phyloP scores from a whole-genome alignment of 1,139 yeast species.

The Yarrowia galli region DNA sequence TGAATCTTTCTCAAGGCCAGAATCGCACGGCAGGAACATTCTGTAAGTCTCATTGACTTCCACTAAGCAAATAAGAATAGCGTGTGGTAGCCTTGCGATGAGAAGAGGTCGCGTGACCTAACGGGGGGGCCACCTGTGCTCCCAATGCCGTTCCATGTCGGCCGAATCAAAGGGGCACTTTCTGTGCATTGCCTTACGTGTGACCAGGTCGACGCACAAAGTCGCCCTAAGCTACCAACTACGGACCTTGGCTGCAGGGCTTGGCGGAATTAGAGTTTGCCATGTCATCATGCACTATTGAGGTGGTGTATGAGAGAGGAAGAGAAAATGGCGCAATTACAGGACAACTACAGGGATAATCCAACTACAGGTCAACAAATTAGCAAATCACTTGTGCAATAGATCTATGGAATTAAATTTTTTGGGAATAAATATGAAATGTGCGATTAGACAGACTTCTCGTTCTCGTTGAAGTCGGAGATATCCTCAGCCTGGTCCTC shows the following conservation, averaged over 20 bases:
- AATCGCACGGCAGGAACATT: not conserved
- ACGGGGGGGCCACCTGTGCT: not conserved
- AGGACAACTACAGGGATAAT: not conserved
- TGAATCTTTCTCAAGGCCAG: constrained; percentile 10
- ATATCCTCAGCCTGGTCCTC: constrained; percentile 20
- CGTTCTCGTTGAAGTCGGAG: constrained; percentile 30
- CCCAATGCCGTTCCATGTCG: constrained; percentile 12
- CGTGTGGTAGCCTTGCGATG: constrained; percentile 18
- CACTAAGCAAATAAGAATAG: constrained; percentile 1
- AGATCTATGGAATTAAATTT: constrained; percentile 10
- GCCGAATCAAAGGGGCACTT: not conserved
- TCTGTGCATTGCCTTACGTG: constrained; percentile 8
- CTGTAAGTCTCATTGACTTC: constrained; percentile 23
- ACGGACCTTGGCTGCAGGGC: constrained; percentile 24
- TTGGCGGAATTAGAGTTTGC: not conserved
- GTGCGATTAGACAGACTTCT: constrained; percentile 25
- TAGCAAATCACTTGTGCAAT: constrained; percentile 21
- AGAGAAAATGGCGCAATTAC: not conserved
- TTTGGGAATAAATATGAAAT: constrained; percentile 26
- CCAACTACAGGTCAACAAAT: not conserved
- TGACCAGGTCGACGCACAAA: not conserved
- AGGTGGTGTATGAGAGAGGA: not conserved
- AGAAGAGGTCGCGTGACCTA: constrained; percentile 15
- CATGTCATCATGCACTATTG: not conserved
- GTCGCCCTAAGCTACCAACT: constrained; percentile 27